Evolutionary conservation across 805 yeast genomes (phyloP), one percentile per base, ranked within the genome.

Genomic region (Candida sphagnicola): DNA sequence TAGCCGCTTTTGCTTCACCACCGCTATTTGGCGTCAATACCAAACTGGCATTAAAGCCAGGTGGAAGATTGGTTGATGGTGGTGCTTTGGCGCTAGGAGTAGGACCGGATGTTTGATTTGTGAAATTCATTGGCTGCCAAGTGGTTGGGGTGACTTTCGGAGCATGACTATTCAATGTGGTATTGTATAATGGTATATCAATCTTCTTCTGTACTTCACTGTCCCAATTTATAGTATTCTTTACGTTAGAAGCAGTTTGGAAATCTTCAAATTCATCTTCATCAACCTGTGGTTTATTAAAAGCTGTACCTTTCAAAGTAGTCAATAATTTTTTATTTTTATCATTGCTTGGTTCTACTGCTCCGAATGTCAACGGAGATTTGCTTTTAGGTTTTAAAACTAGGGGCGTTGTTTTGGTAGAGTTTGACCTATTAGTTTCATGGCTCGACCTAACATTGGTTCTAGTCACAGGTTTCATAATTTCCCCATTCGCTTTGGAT

Each of bases 221-320:
- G 18, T 37, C 40, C 58, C 58, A 53, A 31, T 51, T 39, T 17
- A 49, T 43, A 18, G 31, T 33, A 3, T 40, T 15, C 8, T 24
- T 35, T 13, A 12, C 15, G 28, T 13, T 50, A 53, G 38, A 42
- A 17, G 35, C 35, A 31, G 35, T 40, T 28, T 58, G 65, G 42
- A 56, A 57, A 17, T 57, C 61, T 30, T 55, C 55, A 34, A 57
- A 59, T 8, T 57, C 63, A 35, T 55, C 59, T 12, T 53, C 57
- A 15, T 41, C 52, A 18, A 30, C 35, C 10, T 31, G 40, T 18
- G 18, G 32, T 8, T 38, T 37, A 10, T 18, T 25, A 18, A 32
- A 30, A 30, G 17, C 10, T 13, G 61, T 50, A 3, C 55, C 53
- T 25, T 57, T 62, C 43, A 57, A 50, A 3, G 58, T 49, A 25